Evolutionary conservation across 1,139 yeast genomes (phyloP).

Genomic region (Meyerozyma elateridarum): DNA sequence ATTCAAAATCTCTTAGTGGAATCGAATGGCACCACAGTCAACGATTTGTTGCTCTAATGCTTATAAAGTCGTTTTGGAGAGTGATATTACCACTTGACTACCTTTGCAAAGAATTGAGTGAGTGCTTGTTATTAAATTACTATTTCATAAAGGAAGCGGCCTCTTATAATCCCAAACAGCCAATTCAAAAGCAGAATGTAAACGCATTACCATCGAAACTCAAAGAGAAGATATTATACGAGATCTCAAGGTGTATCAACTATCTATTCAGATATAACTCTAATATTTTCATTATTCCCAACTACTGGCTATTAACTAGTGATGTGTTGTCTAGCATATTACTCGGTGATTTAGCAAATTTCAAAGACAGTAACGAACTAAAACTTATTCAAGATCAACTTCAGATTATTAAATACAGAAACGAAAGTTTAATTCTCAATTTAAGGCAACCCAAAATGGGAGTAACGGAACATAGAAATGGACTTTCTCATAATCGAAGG

Average conservation of each 20-base stretch:
- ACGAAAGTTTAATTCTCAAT: slow-evolving; percentile 65
- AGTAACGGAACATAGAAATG: neutral
- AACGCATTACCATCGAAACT: slow-evolving; percentile 13
- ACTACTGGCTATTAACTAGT: slow-evolving; percentile 62
- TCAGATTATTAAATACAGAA: slow-evolving; percentile 59
- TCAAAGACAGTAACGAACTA: slow-evolving; percentile 24
- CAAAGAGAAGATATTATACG: slow-evolving; percentile 19
- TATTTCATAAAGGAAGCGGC: slow-evolving; percentile 29
- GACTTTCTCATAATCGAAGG: neutral
- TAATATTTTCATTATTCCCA: slow-evolving; percentile 76
- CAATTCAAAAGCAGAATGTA: slow-evolving; percentile 3
- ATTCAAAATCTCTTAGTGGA: slow-evolving; percentile 11
- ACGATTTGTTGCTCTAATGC: slow-evolving; percentile 42
- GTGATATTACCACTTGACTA: slow-evolving; percentile 52
- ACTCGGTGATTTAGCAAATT: slow-evolving; percentile 30
- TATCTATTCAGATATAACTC: slow-evolving; percentile 54
- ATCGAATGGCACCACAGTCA: slow-evolving; percentile 34
- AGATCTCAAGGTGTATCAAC: slow-evolving; percentile 32
- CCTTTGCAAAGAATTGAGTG: slow-evolving; percentile 57
- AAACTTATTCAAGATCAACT: slow-evolving; percentile 41
- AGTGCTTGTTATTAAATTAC: slow-evolving; percentile 42
- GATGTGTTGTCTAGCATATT: slow-evolving; percentile 33
- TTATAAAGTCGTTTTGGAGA: slow-evolving; percentile 68
- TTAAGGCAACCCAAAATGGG: slow-evolving; percentile 15
- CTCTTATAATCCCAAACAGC: slow-evolving; percentile 6